Percentiles rank a stretch among this genome's conserved stretches.
Evolutionary conservation across 2,329 filamentous ascomycete species (phyloP).

Genomic region (Botrytis hyacinthi): DNA sequence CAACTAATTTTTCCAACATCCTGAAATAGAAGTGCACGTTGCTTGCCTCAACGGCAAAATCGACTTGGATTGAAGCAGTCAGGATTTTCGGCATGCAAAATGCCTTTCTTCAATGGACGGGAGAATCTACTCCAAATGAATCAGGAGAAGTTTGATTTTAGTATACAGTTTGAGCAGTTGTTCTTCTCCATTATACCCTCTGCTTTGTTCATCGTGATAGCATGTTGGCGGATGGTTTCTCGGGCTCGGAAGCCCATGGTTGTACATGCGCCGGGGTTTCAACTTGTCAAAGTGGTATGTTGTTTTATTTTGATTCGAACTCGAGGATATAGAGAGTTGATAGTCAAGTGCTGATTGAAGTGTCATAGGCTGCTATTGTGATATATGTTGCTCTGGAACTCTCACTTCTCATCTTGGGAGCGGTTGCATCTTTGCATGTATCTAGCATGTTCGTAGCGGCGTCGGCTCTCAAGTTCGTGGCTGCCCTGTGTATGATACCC

Average conservation of each 20-base stretch:
- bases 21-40: background rate
- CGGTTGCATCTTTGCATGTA: conserved; percentile 3
- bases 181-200: conserved; percentile 39
- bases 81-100: conserved; percentile 8
- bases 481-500: background rate
- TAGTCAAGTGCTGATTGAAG: conserved; percentile 27
- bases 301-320: conserved; percentile 10
- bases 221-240: conserved; percentile 36
- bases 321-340: background rate
- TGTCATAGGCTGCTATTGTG: conserved; percentile 23
- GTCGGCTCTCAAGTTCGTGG: background rate
- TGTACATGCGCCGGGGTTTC: conserved; percentile 36
- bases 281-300: conserved; percentile 36
- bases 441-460: conserved; percentile 33
- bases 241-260: conserved; percentile 37
- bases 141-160: conserved; percentile 37
- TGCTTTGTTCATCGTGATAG: conserved; percentile 35
- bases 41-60: background rate
- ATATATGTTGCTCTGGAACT: conserved; percentile 7
- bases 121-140: conserved; percentile 37
- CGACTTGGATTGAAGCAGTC: background rate
- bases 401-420: background rate
- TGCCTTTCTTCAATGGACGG: conserved; percentile 27
- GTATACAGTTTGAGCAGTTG: conserved; percentile 39
- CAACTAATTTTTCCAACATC: background rate